Base-by-base conservation (phyloP, 305 asterid genomes). In the Fraxinus angustifolia region DNA sequence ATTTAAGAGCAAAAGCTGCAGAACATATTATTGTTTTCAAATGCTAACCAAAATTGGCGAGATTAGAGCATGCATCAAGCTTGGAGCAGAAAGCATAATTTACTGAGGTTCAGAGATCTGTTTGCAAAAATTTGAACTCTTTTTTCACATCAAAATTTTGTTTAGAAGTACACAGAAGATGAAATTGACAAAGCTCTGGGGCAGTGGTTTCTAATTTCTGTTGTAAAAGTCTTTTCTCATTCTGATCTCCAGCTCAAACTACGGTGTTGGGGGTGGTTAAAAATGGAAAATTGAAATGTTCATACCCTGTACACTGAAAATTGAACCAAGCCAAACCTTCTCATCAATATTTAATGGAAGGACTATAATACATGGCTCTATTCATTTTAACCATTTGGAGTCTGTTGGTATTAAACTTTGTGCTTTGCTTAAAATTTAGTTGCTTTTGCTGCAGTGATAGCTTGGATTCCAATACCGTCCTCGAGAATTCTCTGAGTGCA, bases 401-500 rank as follows among this genome's bases (percentile, higher is more conserved):
- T 82, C 77, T 40, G 75, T 6, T 45, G 35, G 12, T 79, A 42
- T 75, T 42, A 23, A 42, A 50, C 77, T 85, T 8, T 30, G 36
- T 80, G 78, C 79, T 65, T 75, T 34, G 58, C 77, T 72, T 79
- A 33, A 73, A 81, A 40, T 68, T 21, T 84, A 26, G 76, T 35
- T 85, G 16, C 77, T 71, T 75, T 86, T 80, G 71, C 80, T 89
- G 82, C 90, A 96, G 99, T 88, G 97, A 92, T 89, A 87, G 84
- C 84, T 38, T 88, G 83, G 98, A 96, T 83, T 86, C 91, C 78
- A 90, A 87, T 86, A 87, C 91, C 84, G 83, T 92, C 85, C 95
- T 96, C 83, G 99, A 96, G 90, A 94, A 89, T 85, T 92, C 98
- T 83, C 90, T 96, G 68, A 91, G 76, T 88, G 94, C 96, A 81